These are phyloP conservation scores for Phialemonium atrogriseum DNA, from an alignment of 2,329 filamentous ascomycete genomes.

Conservation along the genomic window DNA sequence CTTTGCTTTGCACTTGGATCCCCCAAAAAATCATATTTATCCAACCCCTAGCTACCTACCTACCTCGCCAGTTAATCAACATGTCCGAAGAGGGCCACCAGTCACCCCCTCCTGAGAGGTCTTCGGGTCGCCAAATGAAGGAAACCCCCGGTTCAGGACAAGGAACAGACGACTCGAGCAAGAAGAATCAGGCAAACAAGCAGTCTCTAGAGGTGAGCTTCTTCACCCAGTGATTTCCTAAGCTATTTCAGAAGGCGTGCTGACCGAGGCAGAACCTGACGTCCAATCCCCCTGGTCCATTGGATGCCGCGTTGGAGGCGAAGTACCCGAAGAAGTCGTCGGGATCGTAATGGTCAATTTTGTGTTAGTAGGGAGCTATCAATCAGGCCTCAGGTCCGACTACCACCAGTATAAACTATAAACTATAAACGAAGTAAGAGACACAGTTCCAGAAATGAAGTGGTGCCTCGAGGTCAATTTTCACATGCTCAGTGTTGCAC, in stretches of 20 bases:
- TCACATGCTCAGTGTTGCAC: too few relatives aligned
- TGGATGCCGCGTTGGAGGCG: too few relatives aligned
- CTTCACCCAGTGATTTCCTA: neutral
- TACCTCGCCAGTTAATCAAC: slow-evolving; percentile 21
- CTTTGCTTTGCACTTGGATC: too few relatives aligned
- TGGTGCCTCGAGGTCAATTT: too few relatives aligned
- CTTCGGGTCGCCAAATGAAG: slow-evolving; percentile 55
- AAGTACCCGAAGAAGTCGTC: too few relatives aligned
- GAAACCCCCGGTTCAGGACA: slow-evolving; percentile 49
- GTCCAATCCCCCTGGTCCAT: too few relatives aligned
- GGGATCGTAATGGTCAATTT: too few relatives aligned
- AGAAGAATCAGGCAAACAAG: slow-evolving; percentile 45
- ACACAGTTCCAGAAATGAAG: too few relatives aligned
- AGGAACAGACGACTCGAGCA: slow-evolving; percentile 44
- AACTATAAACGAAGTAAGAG: too few relatives aligned
- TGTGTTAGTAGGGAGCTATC: too few relatives aligned
- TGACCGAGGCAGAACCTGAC: neutral
- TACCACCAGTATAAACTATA: too few relatives aligned
- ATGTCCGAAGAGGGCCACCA: slow-evolving; percentile 64
- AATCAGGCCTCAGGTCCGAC: too few relatives aligned
- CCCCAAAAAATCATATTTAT: neutral
- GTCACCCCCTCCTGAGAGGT: slow-evolving; percentile 66
- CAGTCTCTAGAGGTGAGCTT: slow-evolving; percentile 38
- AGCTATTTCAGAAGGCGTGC: neutral
- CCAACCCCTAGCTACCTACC: neutral